Percentiles rank a stretch among this genome's conserved stretches.
Evolutionary conservation across 148 eudicot species (phyloP).

Genomic region (Talinum fruticosum): DNA sequence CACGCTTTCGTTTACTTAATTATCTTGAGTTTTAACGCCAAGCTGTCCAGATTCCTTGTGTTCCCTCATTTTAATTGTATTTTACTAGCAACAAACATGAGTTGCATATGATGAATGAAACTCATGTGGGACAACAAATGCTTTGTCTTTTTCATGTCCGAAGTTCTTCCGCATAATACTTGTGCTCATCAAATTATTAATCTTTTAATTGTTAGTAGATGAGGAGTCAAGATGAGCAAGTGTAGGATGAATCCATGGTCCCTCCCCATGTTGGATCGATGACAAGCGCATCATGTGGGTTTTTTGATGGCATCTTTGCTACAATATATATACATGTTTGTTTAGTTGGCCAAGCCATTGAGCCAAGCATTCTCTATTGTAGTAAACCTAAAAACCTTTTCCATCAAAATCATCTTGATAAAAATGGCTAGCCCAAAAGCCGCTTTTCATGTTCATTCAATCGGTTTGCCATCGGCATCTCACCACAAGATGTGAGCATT

Average conservation of each 20-base stretch:
- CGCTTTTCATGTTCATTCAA: conserved; percentile 9
- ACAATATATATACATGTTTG: neutral
- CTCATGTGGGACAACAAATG: neutral
- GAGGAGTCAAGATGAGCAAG: neutral
- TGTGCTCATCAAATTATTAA: neutral
- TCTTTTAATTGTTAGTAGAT: neutral
- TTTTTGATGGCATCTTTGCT: neutral
- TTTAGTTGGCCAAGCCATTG: neutral
- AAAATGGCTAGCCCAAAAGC: conserved; percentile 5
- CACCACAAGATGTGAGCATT: conserved; percentile 11
- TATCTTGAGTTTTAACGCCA: no score
- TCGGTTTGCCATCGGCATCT: conserved; percentile 10
- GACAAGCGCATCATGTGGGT: neutral
- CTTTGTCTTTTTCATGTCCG: neutral
- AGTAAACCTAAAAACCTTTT: neutral
- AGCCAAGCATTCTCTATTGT: neutral
- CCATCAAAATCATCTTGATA: neutral
- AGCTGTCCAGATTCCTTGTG: no score
- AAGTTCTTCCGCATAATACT: neutral
- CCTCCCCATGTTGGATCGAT: neutral
- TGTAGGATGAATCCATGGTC: neutral
- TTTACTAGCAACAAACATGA: neutral
- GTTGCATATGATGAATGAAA: neutral
- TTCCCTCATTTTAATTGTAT: neutral
- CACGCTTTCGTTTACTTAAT: no score